Conservation (phyloP, 1,139 yeast species). For the Schwanniomyces etchellsii region DNA sequence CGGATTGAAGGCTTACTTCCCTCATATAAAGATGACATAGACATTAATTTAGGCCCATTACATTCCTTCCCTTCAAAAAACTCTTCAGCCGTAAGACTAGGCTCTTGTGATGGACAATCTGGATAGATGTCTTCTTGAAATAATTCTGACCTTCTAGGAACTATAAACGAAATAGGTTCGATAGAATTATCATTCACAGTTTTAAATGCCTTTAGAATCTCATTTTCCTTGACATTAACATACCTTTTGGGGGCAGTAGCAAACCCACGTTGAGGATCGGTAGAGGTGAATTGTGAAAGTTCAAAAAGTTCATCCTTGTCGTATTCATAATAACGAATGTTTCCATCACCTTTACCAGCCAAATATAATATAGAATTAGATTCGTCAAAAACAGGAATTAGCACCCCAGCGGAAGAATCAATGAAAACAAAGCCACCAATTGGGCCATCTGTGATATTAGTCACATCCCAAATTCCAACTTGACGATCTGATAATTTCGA, state of each 20-base stretch:
- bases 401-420: constrained; percentile 88
- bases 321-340: constrained; percentile 86
- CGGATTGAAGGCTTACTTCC: constrained; percentile 51
- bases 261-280: constrained; percentile 94
- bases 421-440: constrained; percentile 81
- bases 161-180: constrained; percentile 87
- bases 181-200: constrained; percentile 75
- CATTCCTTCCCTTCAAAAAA: constrained; percentile 75
- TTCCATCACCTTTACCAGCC: constrained; percentile 98
- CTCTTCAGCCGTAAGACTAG: constrained; percentile 75
- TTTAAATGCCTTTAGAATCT: constrained; percentile 74
- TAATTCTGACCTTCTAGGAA: constrained; percentile 89
- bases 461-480: constrained; percentile 86
- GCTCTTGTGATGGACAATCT: constrained; percentile 73
- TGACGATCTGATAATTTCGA: constrained; percentile 92
- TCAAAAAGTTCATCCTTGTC: constrained; percentile 77
- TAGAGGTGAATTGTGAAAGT: constrained; percentile 79
- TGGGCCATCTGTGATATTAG: constrained; percentile 70
- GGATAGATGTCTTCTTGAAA: constrained; percentile 93
- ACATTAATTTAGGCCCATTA: constrained; percentile 75
- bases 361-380: constrained; percentile 74
- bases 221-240: constrained; percentile 77
- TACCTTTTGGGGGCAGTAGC: constrained; percentile 82
- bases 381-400: constrained; percentile 85
- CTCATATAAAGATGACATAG: constrained; percentile 72